Evolutionary conservation across 2,329 filamentous ascomycete genomes (phyloP).

Genomic region (Orbilia ellipsospora): DNA sequence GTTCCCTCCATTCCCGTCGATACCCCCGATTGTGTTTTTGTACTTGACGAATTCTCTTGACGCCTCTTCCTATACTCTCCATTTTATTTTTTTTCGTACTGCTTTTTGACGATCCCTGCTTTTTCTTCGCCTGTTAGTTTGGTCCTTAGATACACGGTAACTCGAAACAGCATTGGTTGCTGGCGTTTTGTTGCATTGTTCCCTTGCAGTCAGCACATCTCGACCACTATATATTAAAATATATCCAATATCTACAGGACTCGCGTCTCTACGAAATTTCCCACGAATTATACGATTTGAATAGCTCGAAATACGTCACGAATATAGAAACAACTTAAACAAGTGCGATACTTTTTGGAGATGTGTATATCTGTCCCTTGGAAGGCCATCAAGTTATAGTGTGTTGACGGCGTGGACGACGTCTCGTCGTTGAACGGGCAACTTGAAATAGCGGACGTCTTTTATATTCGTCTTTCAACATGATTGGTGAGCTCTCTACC

Average conservation of each 20-base stretch:
- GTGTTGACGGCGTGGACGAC: neutral
- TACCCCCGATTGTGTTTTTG: neutral
- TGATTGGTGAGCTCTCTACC: conserved; percentile 36
- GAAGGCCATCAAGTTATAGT: neutral
- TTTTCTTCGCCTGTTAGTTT: conserved; percentile 11
- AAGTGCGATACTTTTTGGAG: no score
- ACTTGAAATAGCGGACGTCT: neutral
- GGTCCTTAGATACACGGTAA: conserved; percentile 22
- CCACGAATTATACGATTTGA: no score
- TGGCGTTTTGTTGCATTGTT: conserved; percentile 40
- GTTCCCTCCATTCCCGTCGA: neutral
- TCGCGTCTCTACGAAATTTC: conserved; percentile 8
- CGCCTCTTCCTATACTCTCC: conserved; percentile 20
- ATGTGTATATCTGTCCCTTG: no score
- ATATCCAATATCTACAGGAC: neutral
- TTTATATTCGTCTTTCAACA: neutral
- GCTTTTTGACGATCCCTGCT: neutral
- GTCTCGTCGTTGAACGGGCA: neutral
- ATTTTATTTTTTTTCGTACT: conserved; percentile 2
- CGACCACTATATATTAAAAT: no score
- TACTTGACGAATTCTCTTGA: conserved; percentile 22
- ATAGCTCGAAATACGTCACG: no score
- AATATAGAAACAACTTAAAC: no score
- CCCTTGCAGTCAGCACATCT: neutral
- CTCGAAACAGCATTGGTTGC: conserved; percentile 19